These are phyloP conservation scores for Corylus americana DNA, from an alignment of 306 rosid genomes.

Conservation along the genomic window DNA sequence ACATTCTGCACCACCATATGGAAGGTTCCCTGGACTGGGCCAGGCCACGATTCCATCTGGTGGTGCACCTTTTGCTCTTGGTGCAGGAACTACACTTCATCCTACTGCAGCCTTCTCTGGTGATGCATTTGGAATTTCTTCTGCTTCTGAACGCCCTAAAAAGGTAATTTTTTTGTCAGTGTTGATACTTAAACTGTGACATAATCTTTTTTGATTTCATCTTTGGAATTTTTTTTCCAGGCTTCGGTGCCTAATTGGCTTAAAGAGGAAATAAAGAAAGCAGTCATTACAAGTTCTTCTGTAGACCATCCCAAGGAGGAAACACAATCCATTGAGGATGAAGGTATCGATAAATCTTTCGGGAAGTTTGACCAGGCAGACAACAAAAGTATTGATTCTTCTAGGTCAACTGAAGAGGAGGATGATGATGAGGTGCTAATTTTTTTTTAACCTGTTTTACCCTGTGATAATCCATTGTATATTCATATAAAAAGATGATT, in stretches of 20 bases:
- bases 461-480: background rate
- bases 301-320: constrained; percentile 73
- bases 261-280: constrained; percentile 91
- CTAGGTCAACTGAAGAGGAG: constrained; percentile 84
- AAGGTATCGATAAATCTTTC: constrained; percentile 52
- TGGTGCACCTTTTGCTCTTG: constrained; percentile 57
- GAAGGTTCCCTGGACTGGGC: constrained; percentile 80
- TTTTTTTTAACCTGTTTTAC: background rate
- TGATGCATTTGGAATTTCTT: constrained; percentile 77
- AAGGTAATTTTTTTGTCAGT: constrained; percentile 54
- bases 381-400: constrained; percentile 78
- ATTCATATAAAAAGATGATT: background rate
- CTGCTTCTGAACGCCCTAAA: constrained; percentile 86
- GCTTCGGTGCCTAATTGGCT: constrained; percentile 98
- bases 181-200: constrained; percentile 28
- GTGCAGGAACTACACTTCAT: constrained; percentile 59
- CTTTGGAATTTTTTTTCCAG: constrained; percentile 45
- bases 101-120: constrained; percentile 64
- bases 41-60: constrained; percentile 62
- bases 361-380: constrained; percentile 66
- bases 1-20: constrained; percentile 63
- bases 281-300: constrained; percentile 70
- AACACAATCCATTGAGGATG: constrained; percentile 43
- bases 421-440: constrained; percentile 90
- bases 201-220: constrained; percentile 20